Conservation (phyloP, 768 basidiomycete genomes). For the Rhodosporidiobolus odoratus region DNA sequence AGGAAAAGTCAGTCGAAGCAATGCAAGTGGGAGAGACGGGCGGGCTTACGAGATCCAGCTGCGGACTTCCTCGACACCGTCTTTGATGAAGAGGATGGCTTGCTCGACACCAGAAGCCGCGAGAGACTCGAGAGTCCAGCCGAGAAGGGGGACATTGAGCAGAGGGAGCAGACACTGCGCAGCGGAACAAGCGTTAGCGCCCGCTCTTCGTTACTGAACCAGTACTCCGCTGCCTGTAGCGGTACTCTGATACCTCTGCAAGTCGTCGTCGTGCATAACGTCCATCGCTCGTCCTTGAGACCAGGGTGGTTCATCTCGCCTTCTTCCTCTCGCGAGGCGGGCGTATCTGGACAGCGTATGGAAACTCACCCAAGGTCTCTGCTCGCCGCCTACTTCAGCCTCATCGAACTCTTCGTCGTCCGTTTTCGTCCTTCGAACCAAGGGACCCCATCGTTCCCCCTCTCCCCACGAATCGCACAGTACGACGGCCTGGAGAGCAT, state of each 20-base stretch:
- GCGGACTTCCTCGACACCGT: slow-evolving; percentile 80
- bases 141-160: slow-evolving; percentile 85
- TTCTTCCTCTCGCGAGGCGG: neutral
- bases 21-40: neutral
- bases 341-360: slow-evolving; percentile 13
- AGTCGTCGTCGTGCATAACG: too few species aligned
- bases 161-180: slow-evolving; percentile 80
- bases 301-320: too few species aligned
- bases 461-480: slow-evolving; percentile 62
- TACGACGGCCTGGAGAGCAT: slow-evolving; percentile 87
- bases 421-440: slow-evolving; percentile 35
- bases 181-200: neutral
- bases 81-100: slow-evolving; percentile 89
- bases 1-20: neutral
- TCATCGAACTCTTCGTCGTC: slow-evolving; percentile 39
- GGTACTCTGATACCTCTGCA: too few species aligned
- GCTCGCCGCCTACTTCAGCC: slow-evolving; percentile 55
- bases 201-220: neutral
- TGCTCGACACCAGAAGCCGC: slow-evolving; percentile 93
- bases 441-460: slow-evolving; percentile 38
- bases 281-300: too few species aligned
- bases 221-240: too few species aligned
- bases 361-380: slow-evolving; percentile 70
- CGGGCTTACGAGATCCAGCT: slow-evolving; percentile 70
- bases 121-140: slow-evolving; percentile 95